These are phyloP conservation scores for Aureobasidium pullulans DNA, from an alignment of 2,329 filamentous ascomycete genomes.

Conservation along the genomic window DNA sequence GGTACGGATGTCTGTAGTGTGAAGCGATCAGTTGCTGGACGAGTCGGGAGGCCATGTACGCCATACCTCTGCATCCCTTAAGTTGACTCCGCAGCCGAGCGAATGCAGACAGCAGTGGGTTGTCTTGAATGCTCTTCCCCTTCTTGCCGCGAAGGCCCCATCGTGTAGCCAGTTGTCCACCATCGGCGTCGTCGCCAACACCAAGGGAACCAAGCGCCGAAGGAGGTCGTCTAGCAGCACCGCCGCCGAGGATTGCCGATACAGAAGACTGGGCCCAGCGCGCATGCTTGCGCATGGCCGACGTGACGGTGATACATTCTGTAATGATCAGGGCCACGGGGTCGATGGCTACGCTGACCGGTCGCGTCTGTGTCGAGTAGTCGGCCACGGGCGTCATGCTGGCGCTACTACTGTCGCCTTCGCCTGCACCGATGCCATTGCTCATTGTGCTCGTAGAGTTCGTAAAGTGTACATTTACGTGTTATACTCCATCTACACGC, in stretches of 20 bases:
- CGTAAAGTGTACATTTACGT: background rate
- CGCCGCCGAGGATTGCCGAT: slow-evolving; percentile 83
- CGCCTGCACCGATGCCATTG: slow-evolving; percentile 5
- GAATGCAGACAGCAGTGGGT: slow-evolving; percentile 92
- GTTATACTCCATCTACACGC: background rate
- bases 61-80: slow-evolving; percentile 69
- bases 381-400: background rate
- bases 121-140: slow-evolving; percentile 95
- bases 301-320: slow-evolving; percentile 98
- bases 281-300: slow-evolving; percentile 94
- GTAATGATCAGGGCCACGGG: slow-evolving; percentile 68
- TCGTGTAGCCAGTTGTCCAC: slow-evolving; percentile 56
- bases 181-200: slow-evolving; percentile 14
- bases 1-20: slow-evolving; percentile 63
- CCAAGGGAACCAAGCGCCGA: slow-evolving; percentile 9
- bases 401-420: background rate
- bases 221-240: slow-evolving; percentile 19
- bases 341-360: slow-evolving; percentile 29
- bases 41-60: background rate
- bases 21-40: background rate
- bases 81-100: slow-evolving; percentile 82
- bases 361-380: slow-evolving; percentile 1
- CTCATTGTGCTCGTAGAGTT: background rate
- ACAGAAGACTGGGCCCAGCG: slow-evolving; percentile 95
- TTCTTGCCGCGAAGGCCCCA: slow-evolving; percentile 94